Evolutionary conservation across 2,329 filamentous ascomycete genomes (phyloP).

Genomic region (Aureobasidium lini): DNA sequence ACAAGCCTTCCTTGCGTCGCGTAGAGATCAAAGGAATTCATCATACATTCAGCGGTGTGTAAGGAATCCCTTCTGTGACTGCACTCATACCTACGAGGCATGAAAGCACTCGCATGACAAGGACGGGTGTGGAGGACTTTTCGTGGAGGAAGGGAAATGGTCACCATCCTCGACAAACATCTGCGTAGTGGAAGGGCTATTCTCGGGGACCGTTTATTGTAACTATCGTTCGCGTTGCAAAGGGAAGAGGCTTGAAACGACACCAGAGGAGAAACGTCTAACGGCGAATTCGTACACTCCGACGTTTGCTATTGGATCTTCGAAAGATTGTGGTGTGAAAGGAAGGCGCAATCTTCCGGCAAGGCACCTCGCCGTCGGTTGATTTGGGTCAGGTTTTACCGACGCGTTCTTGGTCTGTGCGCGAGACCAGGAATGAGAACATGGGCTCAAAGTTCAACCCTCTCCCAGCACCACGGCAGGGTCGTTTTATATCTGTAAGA

Average conservation of each 20-base stretch:
- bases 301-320: neutral
- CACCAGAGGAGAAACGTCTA: neutral
- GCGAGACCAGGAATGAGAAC: too few species aligned
- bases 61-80: conserved; percentile 1
- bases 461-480: too few species aligned
- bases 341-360: too few species aligned
- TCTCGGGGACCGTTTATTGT: neutral
- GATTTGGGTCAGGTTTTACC: too few species aligned
- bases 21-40: neutral
- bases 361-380: too few species aligned
- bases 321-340: too few species aligned
- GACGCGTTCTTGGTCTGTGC: too few species aligned
- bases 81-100: neutral
- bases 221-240: neutral
- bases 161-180: neutral
- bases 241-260: neutral
- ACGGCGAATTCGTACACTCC: neutral
- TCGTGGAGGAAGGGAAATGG: neutral
- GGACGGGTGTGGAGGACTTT: neutral
- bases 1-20: neutral
- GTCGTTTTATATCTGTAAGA: too few species aligned
- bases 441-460: too few species aligned
- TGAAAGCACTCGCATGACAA: neutral
- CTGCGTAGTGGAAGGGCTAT: neutral
- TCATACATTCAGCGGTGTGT: conserved; percentile 4